Evolutionary conservation across 2,329 filamentous ascomycete species (phyloP).

Genomic region (Alternaria sp.): DNA sequence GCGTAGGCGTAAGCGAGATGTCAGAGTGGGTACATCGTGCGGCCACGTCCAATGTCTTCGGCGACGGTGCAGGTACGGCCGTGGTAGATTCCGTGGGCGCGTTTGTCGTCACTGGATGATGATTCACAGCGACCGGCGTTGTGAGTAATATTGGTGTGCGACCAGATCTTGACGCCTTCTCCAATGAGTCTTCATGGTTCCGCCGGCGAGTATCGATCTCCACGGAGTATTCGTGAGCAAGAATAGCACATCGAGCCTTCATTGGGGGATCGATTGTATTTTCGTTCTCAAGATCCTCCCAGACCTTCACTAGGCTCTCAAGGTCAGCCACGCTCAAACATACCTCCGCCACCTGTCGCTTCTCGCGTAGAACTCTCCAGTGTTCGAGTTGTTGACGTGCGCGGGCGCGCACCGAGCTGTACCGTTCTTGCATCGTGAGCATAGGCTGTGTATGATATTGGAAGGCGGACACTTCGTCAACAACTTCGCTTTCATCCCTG

Average conservation of each 20-base stretch:
- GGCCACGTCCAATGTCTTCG: background rate
- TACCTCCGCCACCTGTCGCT: constrained; percentile 22
- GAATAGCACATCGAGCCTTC: constrained; percentile 21
- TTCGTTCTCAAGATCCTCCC: constrained; percentile 24
- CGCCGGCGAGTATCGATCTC: constrained; percentile 22
- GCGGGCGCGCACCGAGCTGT: constrained; percentile 22
- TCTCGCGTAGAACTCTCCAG: constrained; percentile 16
- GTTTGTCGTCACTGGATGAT: background rate
- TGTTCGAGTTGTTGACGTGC: constrained; percentile 20
- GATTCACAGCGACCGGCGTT: background rate
- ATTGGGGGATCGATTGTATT: constrained; percentile 15
- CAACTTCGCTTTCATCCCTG: constrained; percentile 6
- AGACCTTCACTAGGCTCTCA: constrained; percentile 22
- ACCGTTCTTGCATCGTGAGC: constrained; percentile 23
- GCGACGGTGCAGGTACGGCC: background rate
- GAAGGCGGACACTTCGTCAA: constrained; percentile 10
- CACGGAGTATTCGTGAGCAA: constrained; percentile 25
- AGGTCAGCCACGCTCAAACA: constrained; percentile 13
- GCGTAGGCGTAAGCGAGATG: background rate
- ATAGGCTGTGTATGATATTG: constrained; percentile 4
- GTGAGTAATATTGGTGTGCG: background rate
- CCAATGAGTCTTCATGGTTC: constrained; percentile 22
- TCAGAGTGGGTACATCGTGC: background rate
- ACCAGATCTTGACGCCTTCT: constrained; percentile 18
- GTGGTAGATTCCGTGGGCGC: background rate